These are phyloP conservation scores for Amoebophrya sp. DNA, from an alignment of 169 alveolate genomes.

Conservation along the genomic window DNA sequence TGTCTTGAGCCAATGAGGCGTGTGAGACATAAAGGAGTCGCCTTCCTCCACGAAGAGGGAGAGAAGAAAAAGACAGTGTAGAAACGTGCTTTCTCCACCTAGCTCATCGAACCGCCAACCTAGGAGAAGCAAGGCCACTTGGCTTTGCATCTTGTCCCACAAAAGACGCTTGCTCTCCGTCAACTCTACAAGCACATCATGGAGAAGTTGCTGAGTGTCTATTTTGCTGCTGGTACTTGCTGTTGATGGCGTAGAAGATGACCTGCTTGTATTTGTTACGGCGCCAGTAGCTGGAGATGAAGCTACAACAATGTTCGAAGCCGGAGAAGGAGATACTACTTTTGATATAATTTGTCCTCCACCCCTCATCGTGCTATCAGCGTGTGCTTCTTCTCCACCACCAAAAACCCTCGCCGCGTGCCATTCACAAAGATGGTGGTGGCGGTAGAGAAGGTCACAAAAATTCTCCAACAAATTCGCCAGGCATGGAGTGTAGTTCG, in stretches of 20 bases:
- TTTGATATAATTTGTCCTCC: no score
- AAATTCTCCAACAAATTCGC: no score
- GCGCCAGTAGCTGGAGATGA: no score
- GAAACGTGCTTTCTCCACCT: neutral
- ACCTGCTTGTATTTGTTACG: no score
- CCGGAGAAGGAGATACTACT: no score
- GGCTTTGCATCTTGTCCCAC: conserved; percentile 16
- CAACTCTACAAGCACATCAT: neutral
- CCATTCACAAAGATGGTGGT: neutral
- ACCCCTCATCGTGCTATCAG: no score
- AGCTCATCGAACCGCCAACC: neutral
- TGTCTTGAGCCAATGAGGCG: no score
- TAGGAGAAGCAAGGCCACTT: neutral
- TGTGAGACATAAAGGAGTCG: neutral
- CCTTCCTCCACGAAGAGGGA: neutral
- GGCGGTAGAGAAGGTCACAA: neutral
- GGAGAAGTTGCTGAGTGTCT: neutral
- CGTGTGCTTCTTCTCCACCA: neutral
- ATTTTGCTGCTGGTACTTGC: neutral
- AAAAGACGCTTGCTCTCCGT: neutral
- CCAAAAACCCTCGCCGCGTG: neutral
- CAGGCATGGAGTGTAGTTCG: no score
- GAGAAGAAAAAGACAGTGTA: neutral
- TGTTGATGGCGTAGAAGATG: no score
- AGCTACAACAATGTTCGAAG: no score